A percentile compares a stretch with the other conserved stretches of the same genome.
Evolutionary conservation across 1,139 yeast species (phyloP).

Genomic region (Pichia sp.): DNA sequence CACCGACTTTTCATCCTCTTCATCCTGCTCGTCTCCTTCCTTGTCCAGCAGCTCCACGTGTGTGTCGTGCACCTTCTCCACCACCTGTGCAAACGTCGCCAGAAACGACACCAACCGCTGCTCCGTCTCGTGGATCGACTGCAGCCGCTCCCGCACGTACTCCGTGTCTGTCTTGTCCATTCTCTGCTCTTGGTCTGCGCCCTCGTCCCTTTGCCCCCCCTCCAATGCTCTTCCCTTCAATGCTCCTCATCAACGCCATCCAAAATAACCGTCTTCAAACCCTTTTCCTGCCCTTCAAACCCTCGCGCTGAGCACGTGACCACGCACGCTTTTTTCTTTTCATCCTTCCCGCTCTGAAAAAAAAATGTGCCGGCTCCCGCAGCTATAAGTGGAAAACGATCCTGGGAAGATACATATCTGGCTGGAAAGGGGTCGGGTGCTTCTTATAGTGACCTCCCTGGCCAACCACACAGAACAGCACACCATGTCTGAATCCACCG

Average conservation of each 20-base stretch:
- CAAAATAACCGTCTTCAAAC: background rate
- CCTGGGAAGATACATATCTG: no score
- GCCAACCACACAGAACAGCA: constrained; percentile 4
- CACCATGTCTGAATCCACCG: constrained; percentile 37
- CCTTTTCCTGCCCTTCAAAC: background rate
- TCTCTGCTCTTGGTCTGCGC: background rate
- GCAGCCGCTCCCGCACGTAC: constrained; percentile 26
- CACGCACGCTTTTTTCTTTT: constrained; percentile 2
- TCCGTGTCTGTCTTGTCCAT: background rate
- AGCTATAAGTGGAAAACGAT: background rate
- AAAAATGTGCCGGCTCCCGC: background rate
- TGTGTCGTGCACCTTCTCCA: constrained; percentile 40
- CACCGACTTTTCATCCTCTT: constrained; percentile 25
- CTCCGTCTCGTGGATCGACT: constrained; percentile 29
- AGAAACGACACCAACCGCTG: constrained; percentile 41
- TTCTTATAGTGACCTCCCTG: no score
- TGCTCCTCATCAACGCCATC: background rate
- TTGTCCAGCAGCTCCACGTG: background rate
- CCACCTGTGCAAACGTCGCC: constrained; percentile 33
- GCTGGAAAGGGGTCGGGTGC: no score
- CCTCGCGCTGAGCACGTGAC: constrained; percentile 7
- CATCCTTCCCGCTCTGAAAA: background rate
- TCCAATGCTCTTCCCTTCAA: background rate
- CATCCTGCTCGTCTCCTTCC: constrained; percentile 33
- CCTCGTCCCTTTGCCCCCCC: background rate